Evolutionary conservation across 2,329 filamentous ascomycete genomes (phyloP).

Genomic region (Helotiales sp.): DNA sequence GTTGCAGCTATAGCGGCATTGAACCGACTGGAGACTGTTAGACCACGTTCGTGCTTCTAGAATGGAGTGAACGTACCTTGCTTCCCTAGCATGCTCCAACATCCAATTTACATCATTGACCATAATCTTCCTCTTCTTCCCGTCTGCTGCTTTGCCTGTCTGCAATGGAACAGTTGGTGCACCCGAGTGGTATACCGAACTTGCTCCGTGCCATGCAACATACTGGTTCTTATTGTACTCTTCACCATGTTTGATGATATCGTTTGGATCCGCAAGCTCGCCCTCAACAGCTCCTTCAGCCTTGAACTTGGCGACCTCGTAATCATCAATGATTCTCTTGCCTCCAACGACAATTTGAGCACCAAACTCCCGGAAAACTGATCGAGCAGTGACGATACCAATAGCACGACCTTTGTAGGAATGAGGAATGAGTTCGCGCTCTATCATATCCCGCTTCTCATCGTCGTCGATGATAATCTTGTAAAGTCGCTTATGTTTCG

Average conservation of each 20-base stretch:
- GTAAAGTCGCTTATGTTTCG: slow-evolving; percentile 92
- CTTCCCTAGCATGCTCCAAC: slow-evolving; percentile 87
- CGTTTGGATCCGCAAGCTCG: slow-evolving; percentile 87
- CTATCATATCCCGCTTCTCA: slow-evolving; percentile 96
- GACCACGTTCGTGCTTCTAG: slow-evolving; percentile 10
- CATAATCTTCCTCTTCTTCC: slow-evolving; percentile 81
- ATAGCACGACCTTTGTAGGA: slow-evolving; percentile 98
- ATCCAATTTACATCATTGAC: slow-evolving; percentile 97
- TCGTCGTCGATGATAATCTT: slow-evolving; percentile 98
- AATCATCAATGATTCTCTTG: slow-evolving; percentile 83
- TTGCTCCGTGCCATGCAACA: slow-evolving; percentile 97
- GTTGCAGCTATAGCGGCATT: slow-evolving; percentile 72
- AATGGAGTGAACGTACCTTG: slow-evolving; percentile 62
- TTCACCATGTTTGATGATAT: slow-evolving; percentile 75
- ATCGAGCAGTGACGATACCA: slow-evolving; percentile 92
- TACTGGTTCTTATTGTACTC: slow-evolving; percentile 99
- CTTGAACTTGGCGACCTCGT: slow-evolving; percentile 73
- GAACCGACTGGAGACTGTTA: slow-evolving; percentile 63
- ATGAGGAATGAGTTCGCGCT: slow-evolving; percentile 92
- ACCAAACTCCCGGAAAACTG: slow-evolving; percentile 95
- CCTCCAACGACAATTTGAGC: slow-evolving; percentile 92
- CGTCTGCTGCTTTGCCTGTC: slow-evolving; percentile 70
- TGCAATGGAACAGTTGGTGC: slow-evolving; percentile 74
- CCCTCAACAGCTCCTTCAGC: slow-evolving; percentile 82
- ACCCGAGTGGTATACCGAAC: slow-evolving; percentile 88